Evolutionary conservation across 1,284 basidiomycete species (phyloP).

Genomic region (Rhizoctonia solani): DNA sequence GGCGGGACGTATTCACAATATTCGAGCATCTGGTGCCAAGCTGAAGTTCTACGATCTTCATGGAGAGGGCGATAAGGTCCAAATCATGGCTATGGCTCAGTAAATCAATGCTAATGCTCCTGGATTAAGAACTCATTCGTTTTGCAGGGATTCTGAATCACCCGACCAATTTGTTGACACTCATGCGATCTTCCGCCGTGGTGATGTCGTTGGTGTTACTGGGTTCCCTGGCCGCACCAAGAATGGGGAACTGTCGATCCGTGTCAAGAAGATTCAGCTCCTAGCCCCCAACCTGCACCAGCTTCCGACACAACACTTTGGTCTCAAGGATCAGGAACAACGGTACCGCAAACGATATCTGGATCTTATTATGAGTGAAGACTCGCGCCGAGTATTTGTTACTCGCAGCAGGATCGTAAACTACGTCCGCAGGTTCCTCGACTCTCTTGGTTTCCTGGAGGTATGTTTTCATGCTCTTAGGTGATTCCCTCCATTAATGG

Average conservation of each 20-base stretch:
- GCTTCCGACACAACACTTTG: slow-evolving; percentile 87
- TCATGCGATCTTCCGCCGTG: slow-evolving; percentile 90
- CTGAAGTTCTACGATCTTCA: slow-evolving; percentile 95
- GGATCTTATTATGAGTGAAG: slow-evolving; percentile 94
- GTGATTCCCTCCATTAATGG: neutral
- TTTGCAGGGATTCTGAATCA: slow-evolving; percentile 66
- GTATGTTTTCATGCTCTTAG: slow-evolving; percentile 40
- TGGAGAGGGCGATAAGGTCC: slow-evolving; percentile 90
- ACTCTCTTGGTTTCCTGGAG: slow-evolving; percentile 94
- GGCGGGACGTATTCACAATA: slow-evolving; percentile 56
- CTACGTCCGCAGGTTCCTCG: slow-evolving; percentile 90
- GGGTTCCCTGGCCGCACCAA: slow-evolving; percentile 92
- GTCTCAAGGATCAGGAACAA: slow-evolving; percentile 94
- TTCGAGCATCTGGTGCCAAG: slow-evolving; percentile 82
- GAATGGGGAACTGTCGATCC: slow-evolving; percentile 94
- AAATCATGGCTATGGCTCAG: slow-evolving; percentile 93
- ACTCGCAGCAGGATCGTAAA: slow-evolving; percentile 87
- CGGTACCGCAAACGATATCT: slow-evolving; percentile 99
- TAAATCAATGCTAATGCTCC: slow-evolving; percentile 49
- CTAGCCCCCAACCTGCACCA: slow-evolving; percentile 97
- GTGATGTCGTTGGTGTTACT: slow-evolving; percentile 93
- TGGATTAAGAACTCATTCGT: neutral
- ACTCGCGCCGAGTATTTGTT: slow-evolving; percentile 90
- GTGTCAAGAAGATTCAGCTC: slow-evolving; percentile 80
- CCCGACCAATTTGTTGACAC: slow-evolving; percentile 70